Percentiles rank a stretch among this genome's conserved stretches.
Evolutionary conservation across 2,329 filamentous ascomycete species (phyloP).

Genomic region (Talaromyces verruculosus): DNA sequence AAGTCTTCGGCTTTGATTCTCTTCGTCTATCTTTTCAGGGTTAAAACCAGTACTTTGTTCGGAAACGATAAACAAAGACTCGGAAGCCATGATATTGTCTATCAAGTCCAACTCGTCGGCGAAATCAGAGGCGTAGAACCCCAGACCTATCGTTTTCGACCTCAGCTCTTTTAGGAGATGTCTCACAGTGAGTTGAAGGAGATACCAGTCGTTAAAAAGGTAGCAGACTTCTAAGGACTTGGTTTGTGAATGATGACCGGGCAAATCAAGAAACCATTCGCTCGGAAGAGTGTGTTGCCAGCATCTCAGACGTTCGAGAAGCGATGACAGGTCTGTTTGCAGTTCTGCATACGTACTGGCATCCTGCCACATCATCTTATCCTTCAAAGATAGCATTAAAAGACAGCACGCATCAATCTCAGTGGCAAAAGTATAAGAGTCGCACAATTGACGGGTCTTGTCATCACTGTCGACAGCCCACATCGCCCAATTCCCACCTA

Average conservation of each 20-base stretch:
- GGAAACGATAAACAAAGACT: neutral
- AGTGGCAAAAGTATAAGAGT: slow-evolving; percentile 20
- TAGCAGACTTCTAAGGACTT: slow-evolving; percentile 1
- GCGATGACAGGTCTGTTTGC: neutral
- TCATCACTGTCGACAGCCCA: slow-evolving; percentile 6
- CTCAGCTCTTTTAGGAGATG: slow-evolving; percentile 13
- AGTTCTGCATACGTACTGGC: neutral
- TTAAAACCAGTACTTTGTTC: neutral
- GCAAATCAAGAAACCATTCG: neutral
- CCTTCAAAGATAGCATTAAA: slow-evolving; percentile 5
- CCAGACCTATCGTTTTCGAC: neutral
- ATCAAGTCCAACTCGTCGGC: slow-evolving; percentile 7
- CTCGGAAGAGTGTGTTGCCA: neutral
- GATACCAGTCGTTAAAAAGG: slow-evolving; percentile 16
- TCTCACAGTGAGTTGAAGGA: slow-evolving; percentile 2
- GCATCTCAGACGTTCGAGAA: slow-evolving; percentile 3
- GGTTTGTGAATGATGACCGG: neutral
- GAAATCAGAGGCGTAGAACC: neutral
- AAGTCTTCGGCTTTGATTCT: neutral
- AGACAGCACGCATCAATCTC: slow-evolving; percentile 18
- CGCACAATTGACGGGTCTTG: slow-evolving; percentile 9
- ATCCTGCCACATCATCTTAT: neutral
- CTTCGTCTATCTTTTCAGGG: neutral
- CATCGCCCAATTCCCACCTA: slow-evolving; percentile 14
- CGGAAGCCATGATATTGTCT: slow-evolving; percentile 13